A percentile compares a stretch with the other conserved stretches of the same genome.
phyloP scores from a whole-genome alignment of 768 basidiomycete species.

The Hygrophorus pudorinus region DNA sequence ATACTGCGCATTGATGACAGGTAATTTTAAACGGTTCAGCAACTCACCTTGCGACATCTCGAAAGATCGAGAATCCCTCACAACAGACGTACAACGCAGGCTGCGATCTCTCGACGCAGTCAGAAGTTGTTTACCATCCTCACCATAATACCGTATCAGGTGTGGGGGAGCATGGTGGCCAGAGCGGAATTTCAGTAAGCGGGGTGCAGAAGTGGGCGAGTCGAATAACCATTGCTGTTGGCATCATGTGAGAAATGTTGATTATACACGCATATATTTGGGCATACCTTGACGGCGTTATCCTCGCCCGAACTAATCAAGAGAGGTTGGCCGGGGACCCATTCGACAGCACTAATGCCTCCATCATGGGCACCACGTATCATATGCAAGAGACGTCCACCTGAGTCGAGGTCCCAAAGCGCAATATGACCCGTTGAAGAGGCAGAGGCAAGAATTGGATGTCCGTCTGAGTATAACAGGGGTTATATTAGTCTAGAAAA shows the following conservation, averaged over 20 bases:
- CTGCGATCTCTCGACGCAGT: conserved; percentile 86
- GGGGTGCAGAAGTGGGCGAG: conserved; percentile 75
- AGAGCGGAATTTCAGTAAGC: conserved; percentile 83
- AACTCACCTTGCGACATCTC: conserved; percentile 83
- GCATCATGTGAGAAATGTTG: conserved; percentile 6
- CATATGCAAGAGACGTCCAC: conserved; percentile 77
- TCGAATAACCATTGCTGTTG: conserved; percentile 96
- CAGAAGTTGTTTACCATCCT: conserved; percentile 92
- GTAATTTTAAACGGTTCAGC: background rate
- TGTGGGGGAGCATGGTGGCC: conserved; percentile 90
- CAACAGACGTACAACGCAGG: conserved; percentile 83
- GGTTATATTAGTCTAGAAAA: background rate
- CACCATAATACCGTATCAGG: conserved; percentile 88
- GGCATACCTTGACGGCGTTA: conserved; percentile 82
- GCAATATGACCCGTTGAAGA: conserved; percentile 85
- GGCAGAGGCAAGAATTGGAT: conserved; percentile 80
- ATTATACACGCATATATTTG: background rate
- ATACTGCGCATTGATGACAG: background rate
- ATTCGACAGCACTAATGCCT: conserved; percentile 72
- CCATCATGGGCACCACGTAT: conserved; percentile 86
- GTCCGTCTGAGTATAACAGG: conserved; percentile 50
- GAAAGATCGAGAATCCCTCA: conserved; percentile 89
- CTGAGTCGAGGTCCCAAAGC: conserved; percentile 83
- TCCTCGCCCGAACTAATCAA: conserved; percentile 87
- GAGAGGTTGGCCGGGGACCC: conserved; percentile 89